Evolutionary conservation across 805 yeast species (phyloP), one percentile per base, ranked within the genome.

Genomic region (Cyberlindnera mycetangii): DNA sequence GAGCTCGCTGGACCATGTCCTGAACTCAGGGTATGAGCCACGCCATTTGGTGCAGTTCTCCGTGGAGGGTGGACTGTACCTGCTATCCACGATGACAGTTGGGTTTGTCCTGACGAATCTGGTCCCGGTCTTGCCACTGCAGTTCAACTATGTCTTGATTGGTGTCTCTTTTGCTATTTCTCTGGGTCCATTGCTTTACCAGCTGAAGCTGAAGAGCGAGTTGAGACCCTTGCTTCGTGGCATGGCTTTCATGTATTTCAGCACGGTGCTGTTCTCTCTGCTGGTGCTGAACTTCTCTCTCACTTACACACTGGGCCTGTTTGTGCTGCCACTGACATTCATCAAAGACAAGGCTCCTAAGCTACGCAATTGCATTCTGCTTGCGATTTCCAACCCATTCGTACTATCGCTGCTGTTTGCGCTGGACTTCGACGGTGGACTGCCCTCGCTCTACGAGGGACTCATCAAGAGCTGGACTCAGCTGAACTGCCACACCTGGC

Each of bases 401-500:
- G 50, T 65, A 4, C 59, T 71, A 8, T 27, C 46, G 1, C 44
- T 66, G 42, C 58, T 53, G 61, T 65, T 52, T 31, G 60, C 64
- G 41, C 59, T 50, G 38, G 63, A 43, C 16, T 50, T 61, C 35
- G 48, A 50, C 12, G 15, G 27, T 37, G 50, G 51, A 2, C 32
- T 55, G 6, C 5, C 22, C 15, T 62, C 56, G 30, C 51, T 68
- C 2, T 69, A 83, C 42, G 58, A 64, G 17, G 79, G 80, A 0
- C 66, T 89, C 14, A 60, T 82, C 10, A 69, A 76, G 21, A 79
- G 88, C 3, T 87, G 90, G 84, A 58, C 69, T 20, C 77, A 81
- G 31, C 65, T 86, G 45, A 85, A 84, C 44, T 82, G 85, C 47
- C 89, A 96, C 92, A 85, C 96, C 0, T 89, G 96, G 90, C 74